Base-by-base conservation (phyloP, 2,329 filamentous ascomycete species). In the Colletotrichum gigasporum region DNA sequence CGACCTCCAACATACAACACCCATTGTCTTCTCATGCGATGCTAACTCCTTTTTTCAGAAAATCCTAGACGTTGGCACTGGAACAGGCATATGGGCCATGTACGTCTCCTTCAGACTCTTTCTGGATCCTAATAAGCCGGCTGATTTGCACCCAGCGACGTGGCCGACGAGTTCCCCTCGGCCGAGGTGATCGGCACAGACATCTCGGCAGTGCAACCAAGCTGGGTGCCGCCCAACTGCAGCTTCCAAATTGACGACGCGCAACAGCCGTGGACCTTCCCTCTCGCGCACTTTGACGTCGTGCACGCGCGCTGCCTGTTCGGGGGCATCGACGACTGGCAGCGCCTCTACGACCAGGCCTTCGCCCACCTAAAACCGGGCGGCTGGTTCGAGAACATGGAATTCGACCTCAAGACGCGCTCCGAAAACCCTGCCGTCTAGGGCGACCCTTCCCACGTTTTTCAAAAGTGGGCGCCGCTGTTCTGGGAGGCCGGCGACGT, bases 261-360 rank as follows among this genome's bases (percentile, higher is more conserved):
- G 63, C 72, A 63, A 44, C 71, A 52, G 30, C 69, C 72, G 1
- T 89, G 87, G 87, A 77, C 85, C 0, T 62, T 52, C 18, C 41
- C 22, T n/a, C n/a, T 4, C n/a, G 37, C 51, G 57, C 73, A 79
- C 28, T 86, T 87, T 69, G 87, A 90, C 74, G 86, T 83, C 68
- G 83, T 91, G 54, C 89, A 90, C 71, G 83, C 85, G 7, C 83
- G 85, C 8, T 72, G 87, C 69, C 80, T 91, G 75, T 78, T 80
- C 2, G 89, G 88, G 18, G 81, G 83, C 48, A 83, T 90, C 66
- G 74, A 79, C 1, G 82, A 88, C 68, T 91, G 87, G 77, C 77
- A 79, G 18, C 75, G 81, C 10, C 75, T 91, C 8, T 82, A 90
- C 63, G 73, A 73, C 11, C 84, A 86, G 61, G 74, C 82, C 0